Evolutionary conservation across 2,329 filamentous ascomycete genomes (phyloP), one percentile per base, ranked within the genome.

Genomic region (Xylaria sp.): DNA sequence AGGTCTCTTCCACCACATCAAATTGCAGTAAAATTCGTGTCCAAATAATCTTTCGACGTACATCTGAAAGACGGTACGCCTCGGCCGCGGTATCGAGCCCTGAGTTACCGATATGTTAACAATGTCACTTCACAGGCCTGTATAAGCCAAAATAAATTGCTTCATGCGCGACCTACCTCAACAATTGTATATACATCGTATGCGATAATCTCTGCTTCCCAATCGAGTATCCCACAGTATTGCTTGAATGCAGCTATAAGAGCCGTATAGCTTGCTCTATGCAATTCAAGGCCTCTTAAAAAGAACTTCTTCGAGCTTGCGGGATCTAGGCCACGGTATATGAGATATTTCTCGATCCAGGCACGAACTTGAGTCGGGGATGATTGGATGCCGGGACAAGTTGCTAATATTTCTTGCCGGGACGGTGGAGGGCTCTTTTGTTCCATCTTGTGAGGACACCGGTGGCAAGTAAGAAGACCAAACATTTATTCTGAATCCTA

Each of bases 141-240:
- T 5, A 34, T 1, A 0, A 7, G n/a, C n/a, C n/a, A n/a, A n/a
- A n/a, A n/a, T n/a, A 28, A 18, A n/a, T 2, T 8, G 34, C 25
- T 28, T 15, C 23, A 46, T 37, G 60, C 28, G 37, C 28, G 7
- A 46, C 69, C 32, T 25, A 70, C 73, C 61, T 71, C 44, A 13
- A 74, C 44, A n/a, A 73, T 70, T 1, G 12, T 55, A 34, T 62
- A 60, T 1, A 75, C 60, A 37, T 74, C 73, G 25, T 39, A 54
- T 23, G 70, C 70, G 13, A 75, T 51, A 1, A 70, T 28, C 18
- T 70, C 61, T 2, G 74, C 73, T 55, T 74, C 73, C 68, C 70
- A 73, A 8, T 65, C 61, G 4, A 62, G 52, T 58, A 65, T 23
- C n/a, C 46, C 56, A 34, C 70, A 74, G 32, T 70, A 39, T 8